Conservation (phyloP, 257 asterid genomes). For the Schizonepeta tenuifolia region DNA sequence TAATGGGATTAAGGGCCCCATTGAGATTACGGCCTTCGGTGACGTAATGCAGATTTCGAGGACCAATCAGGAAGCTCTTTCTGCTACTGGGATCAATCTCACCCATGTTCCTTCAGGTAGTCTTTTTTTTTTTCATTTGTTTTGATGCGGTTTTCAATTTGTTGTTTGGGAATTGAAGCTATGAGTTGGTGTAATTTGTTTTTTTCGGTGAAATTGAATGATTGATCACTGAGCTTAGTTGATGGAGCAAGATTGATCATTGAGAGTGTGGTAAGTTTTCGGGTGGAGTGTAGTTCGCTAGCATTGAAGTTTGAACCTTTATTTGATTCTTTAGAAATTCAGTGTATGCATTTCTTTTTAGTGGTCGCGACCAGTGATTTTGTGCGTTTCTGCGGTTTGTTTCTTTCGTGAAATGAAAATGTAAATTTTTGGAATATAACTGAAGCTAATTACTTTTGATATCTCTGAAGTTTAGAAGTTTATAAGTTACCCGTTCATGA, state of each 20-base stretch:
- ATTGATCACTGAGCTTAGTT: neutral
- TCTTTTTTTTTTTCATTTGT: neutral
- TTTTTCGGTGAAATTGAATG: neutral
- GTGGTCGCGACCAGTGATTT: neutral
- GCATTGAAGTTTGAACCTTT: neutral
- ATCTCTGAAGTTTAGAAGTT: neutral
- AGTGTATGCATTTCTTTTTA: neutral
- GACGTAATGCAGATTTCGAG: slow-evolving; percentile 81
- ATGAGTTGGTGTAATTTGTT: neutral
- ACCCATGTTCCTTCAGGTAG: slow-evolving; percentile 83
- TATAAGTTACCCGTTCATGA: neutral
- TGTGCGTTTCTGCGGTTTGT: neutral
- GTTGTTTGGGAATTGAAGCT: neutral
- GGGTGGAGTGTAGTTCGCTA: neutral
- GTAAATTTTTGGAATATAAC: neutral
- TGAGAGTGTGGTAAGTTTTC: neutral
- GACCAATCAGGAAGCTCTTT: slow-evolving; percentile 80
- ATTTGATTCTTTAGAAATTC: neutral
- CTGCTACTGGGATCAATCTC: slow-evolving; percentile 81
- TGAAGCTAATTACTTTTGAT: slow-evolving; percentile 6
- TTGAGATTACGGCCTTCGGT: slow-evolving; percentile 92
- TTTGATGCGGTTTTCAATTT: neutral
- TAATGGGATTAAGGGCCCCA: slow-evolving; percentile 82
- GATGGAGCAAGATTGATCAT: neutral
- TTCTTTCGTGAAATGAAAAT: neutral